A percentile compares a stretch with the other conserved stretches of the same genome.
phyloP scores from a whole-genome alignment of 2,329 filamentous ascomycete species.

The Parafenestella ontariensis region DNA sequence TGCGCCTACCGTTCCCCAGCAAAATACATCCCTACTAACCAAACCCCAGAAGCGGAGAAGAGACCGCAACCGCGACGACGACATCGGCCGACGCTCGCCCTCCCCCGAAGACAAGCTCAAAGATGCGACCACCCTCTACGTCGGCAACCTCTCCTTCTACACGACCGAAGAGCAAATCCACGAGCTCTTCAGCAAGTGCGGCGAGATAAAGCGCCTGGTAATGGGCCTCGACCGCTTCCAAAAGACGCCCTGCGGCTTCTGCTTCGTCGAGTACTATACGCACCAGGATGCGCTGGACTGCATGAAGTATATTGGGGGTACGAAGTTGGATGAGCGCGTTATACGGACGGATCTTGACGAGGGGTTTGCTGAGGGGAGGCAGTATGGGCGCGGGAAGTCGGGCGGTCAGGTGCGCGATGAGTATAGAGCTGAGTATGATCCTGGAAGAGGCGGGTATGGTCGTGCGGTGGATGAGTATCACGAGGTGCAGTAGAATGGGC shows the following conservation, averaged over 20 bases:
- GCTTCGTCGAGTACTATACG: constrained; percentile 99
- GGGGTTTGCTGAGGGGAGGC: constrained; percentile 92
- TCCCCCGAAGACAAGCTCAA: constrained; percentile 80
- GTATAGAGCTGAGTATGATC: constrained; percentile 96
- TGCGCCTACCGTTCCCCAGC: neutral
- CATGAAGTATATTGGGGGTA: constrained; percentile 98
- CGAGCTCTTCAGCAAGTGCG: constrained; percentile 92
- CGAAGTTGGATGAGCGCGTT: constrained; percentile 95
- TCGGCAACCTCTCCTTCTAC: constrained; percentile 98
- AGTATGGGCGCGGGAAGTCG: constrained; percentile 94
- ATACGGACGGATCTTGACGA: constrained; percentile 96
- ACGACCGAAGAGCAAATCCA: constrained; percentile 99
- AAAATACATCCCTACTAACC: constrained; percentile 11
- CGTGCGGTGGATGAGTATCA: constrained; percentile 62
- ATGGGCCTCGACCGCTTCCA: constrained; percentile 98
- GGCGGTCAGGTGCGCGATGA: constrained; percentile 97
- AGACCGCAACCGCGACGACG: constrained; percentile 67
- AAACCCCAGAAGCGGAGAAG: constrained; percentile 71
- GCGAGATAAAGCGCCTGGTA: constrained; percentile 95
- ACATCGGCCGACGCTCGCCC: constrained; percentile 52
- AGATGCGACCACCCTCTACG: constrained; percentile 92
- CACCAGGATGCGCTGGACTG: constrained; percentile 97
- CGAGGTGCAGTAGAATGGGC: constrained; percentile 24
- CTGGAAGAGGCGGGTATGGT: constrained; percentile 88
- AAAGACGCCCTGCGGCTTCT: constrained; percentile 98